Evolutionary conservation across 2,329 filamentous ascomycete genomes (phyloP).

Genomic region (Akanthomyces dipterigenus): DNA sequence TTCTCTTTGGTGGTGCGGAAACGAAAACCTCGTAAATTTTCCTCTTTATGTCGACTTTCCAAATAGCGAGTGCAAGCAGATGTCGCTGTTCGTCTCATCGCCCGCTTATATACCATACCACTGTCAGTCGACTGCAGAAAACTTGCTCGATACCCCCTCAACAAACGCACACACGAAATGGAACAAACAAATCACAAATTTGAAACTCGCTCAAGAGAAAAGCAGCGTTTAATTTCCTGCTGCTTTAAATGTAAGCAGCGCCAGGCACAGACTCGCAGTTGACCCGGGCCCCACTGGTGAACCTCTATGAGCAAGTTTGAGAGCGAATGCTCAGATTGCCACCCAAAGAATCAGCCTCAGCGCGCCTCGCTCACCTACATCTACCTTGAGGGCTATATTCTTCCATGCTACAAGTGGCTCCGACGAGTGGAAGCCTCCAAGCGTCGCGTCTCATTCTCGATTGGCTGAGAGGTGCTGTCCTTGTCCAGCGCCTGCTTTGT

Average conservation of each 20-base stretch:
- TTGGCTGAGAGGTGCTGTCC: background rate
- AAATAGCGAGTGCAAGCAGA: background rate
- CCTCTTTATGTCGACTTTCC: background rate
- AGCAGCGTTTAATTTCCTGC: background rate
- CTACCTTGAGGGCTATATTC: background rate
- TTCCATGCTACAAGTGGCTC: background rate
- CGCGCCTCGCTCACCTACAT: background rate
- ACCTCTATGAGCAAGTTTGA: constrained; percentile 29
- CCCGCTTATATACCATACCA: background rate
- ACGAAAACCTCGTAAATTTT: too few species aligned
- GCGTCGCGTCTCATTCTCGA: background rate
- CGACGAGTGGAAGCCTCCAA: background rate
- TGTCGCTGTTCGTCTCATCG: background rate
- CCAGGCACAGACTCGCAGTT: background rate
- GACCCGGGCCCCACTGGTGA: background rate
- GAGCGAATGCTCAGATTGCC: constrained; percentile 22
- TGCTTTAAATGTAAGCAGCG: background rate
- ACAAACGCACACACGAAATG: background rate
- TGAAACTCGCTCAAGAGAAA: background rate
- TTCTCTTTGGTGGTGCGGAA: too few species aligned
- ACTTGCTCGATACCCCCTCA: constrained; percentile 6
- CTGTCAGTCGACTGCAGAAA: background rate
- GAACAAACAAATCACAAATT: background rate
- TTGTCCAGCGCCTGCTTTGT: background rate
- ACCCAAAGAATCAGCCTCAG: background rate